Evolutionary conservation across 2,329 filamentous ascomycete species (phyloP), one percentile per base, ranked within the genome.

Genomic region (Colletotrichum sp.): DNA sequence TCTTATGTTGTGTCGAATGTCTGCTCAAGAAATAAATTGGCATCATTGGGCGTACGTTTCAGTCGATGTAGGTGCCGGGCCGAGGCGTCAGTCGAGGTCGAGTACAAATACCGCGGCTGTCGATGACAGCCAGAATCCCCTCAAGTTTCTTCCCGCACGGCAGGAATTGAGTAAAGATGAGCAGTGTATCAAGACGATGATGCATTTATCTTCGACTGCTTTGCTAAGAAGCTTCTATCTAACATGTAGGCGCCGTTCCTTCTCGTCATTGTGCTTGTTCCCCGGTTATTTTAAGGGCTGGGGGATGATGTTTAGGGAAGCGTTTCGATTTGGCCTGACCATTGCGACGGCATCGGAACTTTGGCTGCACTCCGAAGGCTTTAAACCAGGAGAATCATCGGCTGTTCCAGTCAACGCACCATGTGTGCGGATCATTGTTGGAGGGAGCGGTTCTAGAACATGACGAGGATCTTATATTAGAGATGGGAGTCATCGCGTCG

Each of bases 71-170:
- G 18, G 3, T n/a, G 36, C 7, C 16, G 36, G 36, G 39, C 18
- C 18, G 3, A n/a, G 18, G 9, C 43, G n/a, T 3, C 0, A 2
- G 2, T 52, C 43, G 43, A 7, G 43, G 43, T 48, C 43, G 43
- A 48, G n/a, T 48, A 21, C 12, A 2, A 7, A 13, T 13, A 26
- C 24, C 24, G 24, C 18, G 43, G 10, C 10, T 7, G 43, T 52
- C n/a, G 1, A 1, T 6, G 43, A 52, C 12, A 52, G 43, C n/a
- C 10, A 10, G 12, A 24, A 52, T 2, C 10, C 8, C 43, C 2
- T 13, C 6, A 3, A 21, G 43, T 0, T 9, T 10, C 0, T 52
- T 13, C 0, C 12, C n/a, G 1, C 43, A 21, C 1, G 10, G 0
- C 1, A 52, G 43, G 6, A 12, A 2, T 52, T 0, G n/a, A 52